Evolutionary conservation across 208 protist genomes (phyloP).

Genomic region (Trypanosoma avium): DNA sequence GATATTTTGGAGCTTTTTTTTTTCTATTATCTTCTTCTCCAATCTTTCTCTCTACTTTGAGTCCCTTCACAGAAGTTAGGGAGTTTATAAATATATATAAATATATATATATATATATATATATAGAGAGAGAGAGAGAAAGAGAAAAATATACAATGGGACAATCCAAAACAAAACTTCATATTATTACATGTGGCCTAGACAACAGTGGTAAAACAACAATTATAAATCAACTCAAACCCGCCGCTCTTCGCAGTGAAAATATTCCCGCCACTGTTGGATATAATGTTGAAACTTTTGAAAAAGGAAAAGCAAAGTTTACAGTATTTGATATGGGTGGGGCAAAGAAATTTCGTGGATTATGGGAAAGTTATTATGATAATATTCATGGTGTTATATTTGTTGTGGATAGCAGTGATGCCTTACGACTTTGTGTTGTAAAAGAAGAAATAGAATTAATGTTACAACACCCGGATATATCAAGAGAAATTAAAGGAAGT

Average conservation of each 20-base stretch:
- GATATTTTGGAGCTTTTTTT: too few relatives aligned
- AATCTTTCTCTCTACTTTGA: too few relatives aligned
- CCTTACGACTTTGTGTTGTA: constrained; percentile 81
- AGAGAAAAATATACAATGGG: constrained; percentile 45
- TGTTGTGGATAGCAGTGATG: constrained; percentile 92
- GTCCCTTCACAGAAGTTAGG: too few relatives aligned
- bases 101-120: background rate
- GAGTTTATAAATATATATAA: background rate
- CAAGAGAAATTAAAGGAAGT: constrained; percentile 26
- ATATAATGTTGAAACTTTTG: constrained; percentile 90
- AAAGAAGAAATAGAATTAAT: constrained; percentile 85
- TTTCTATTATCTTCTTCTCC: too few relatives aligned
- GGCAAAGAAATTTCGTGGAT: constrained; percentile 96
- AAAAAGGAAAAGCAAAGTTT: constrained; percentile 94
- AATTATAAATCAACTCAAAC: constrained; percentile 97
- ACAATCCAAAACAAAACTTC: constrained; percentile 81
- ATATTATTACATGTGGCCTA: constrained; percentile 83
- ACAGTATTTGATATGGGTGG: constrained; percentile 99
- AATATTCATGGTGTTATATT: constrained; percentile 94
- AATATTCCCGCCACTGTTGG: constrained; percentile 97
- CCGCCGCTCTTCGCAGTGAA: constrained; percentile 87
- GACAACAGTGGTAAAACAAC: constrained; percentile 97
- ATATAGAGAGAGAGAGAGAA: background rate
- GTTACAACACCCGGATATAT: constrained; percentile 63
- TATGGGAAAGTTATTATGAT: constrained; percentile 98